A percentile compares a stretch with the other conserved stretches of the same genome.
These are phyloP conservation scores for Pseudogymnoascus sp. DNA, from an alignment of 2,329 filamentous ascomycete species.

Conservation along the genomic window DNA sequence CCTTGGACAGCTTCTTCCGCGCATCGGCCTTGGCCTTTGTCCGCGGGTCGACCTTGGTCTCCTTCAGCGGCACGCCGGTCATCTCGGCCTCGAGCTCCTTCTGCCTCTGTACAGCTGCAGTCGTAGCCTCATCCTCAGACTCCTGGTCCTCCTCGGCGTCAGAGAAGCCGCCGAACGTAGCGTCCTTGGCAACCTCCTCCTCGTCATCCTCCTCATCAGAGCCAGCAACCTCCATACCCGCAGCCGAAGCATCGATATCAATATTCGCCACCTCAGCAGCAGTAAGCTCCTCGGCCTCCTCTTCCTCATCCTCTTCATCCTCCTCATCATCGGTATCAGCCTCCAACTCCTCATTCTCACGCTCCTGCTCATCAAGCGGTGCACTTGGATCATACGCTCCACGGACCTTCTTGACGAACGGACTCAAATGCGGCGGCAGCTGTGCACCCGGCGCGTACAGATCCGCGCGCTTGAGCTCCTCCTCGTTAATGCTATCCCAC, in stretches of 20 bases:
- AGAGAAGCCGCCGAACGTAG: constrained; percentile 31
- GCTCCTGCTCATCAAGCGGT: constrained; percentile 79
- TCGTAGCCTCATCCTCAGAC: constrained; percentile 54
- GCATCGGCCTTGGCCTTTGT: constrained; percentile 63
- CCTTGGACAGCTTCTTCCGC: constrained; percentile 62
- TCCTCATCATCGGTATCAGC: constrained; percentile 51
- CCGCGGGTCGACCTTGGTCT: constrained; percentile 47
- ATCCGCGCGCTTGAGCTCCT: constrained; percentile 79
- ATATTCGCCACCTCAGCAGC: constrained; percentile 36
- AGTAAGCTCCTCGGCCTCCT: constrained; percentile 35
- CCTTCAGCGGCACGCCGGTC: constrained; percentile 57
- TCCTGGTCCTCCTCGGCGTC: constrained; percentile 41
- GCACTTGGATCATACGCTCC: constrained; percentile 89
- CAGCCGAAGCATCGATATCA: constrained; percentile 29
- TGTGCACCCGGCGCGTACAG: constrained; percentile 84
- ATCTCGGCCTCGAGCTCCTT: constrained; percentile 90
- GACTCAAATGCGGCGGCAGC: constrained; percentile 89
- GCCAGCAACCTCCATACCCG: constrained; percentile 31
- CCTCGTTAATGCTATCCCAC: constrained; percentile 94
- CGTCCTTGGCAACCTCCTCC: constrained; percentile 19
- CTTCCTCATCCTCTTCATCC: constrained; percentile 33
- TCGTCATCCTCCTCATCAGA: constrained; percentile 35
- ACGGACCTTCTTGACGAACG: constrained; percentile 82
- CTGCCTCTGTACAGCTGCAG: constrained; percentile 66
- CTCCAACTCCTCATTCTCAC: constrained; percentile 74